These are phyloP conservation scores for Malus sieversii DNA, from an alignment of 306 rosid genomes.

Conservation along the genomic window DNA sequence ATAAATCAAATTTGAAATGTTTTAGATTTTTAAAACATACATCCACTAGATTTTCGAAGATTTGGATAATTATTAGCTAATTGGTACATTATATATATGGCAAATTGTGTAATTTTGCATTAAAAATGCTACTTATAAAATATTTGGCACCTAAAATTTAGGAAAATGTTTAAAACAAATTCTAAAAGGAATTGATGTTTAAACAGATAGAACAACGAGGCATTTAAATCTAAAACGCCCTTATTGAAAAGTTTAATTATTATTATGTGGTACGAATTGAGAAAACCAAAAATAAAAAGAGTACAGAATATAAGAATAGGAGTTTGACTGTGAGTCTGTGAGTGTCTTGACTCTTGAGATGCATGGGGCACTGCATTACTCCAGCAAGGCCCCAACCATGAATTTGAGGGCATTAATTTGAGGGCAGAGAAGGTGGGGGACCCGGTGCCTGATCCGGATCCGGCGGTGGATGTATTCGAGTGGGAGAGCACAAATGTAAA, in stretches of 20 bases:
- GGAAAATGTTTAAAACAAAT: too few species aligned
- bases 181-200: too few species aligned
- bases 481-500: constrained; percentile 7
- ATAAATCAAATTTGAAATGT: too few species aligned
- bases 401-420: neutral
- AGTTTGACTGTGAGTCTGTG: neutral
- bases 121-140: too few species aligned
- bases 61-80: too few species aligned
- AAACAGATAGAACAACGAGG: too few species aligned
- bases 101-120: too few species aligned
- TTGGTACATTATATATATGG: too few species aligned
- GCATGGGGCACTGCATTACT: neutral
- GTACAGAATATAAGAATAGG: neutral
- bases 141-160: too few species aligned
- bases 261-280: neutral
- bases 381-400: constrained; percentile 7
- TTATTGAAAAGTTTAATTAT: neutral
- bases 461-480: constrained; percentile 2
- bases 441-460: constrained; percentile 19
- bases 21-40: too few species aligned
- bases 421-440: neutral
- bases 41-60: too few species aligned
- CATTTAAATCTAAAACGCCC: too few species aligned
- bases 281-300: neutral
- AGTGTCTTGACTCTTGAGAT: neutral